A percentile compares a stretch with the other conserved stretches of the same genome.
Evolutionary conservation across 305 asterid genomes (phyloP).

Genomic region (Solanum hybrid): DNA sequence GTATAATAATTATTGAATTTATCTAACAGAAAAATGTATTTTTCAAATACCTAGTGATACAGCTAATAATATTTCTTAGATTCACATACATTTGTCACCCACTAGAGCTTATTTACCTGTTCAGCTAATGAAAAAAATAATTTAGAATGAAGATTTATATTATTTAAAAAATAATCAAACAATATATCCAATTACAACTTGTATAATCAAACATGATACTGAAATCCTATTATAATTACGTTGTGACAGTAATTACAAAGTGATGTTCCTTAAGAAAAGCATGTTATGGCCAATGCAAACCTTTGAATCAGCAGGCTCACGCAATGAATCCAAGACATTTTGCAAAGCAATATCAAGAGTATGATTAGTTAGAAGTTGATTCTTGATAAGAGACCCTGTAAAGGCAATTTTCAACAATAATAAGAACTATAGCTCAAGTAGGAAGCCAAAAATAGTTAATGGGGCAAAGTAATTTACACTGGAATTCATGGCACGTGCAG

Average conservation of each 20-base stretch:
- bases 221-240: not conserved
- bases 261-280: not conserved
- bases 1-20: not conserved
- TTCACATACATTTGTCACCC: not conserved
- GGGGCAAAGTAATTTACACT: not conserved
- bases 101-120: not conserved
- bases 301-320: not conserved
- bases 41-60: not conserved
- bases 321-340: not conserved
- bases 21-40: not conserved
- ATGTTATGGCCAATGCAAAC: not conserved
- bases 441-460: not conserved
- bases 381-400: not conserved
- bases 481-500: not conserved
- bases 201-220: not conserved
- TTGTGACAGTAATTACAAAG: not conserved
- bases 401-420: not conserved
- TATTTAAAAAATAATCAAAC: too few species aligned
- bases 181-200: not conserved
- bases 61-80: not conserved
- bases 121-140: not conserved
- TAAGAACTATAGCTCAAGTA: not conserved
- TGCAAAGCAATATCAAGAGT: not conserved
- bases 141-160: not conserved
- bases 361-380: not conserved